Evolutionary conservation across 805 yeast species (phyloP).

Genomic region (Yarrowia sp.): DNA sequence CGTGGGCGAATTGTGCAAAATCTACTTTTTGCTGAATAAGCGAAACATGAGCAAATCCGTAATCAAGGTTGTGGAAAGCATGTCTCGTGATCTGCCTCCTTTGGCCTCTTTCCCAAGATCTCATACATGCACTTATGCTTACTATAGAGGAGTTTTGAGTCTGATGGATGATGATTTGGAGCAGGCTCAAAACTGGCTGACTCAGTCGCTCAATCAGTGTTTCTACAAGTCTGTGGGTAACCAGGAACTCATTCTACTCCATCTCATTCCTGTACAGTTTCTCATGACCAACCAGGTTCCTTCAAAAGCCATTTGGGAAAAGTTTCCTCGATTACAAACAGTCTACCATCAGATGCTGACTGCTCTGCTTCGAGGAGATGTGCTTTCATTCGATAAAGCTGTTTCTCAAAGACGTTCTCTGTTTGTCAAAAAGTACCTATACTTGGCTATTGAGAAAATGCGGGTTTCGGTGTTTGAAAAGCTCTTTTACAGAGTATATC

Average conservation of each 20-base stretch:
- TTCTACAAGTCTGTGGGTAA: conserved; percentile 34
- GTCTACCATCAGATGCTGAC: conserved; percentile 50
- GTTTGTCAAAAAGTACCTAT: conserved; percentile 59
- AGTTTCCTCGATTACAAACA: conserved; percentile 44
- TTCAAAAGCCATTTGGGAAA: conserved; percentile 41
- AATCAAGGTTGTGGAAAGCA: conserved; percentile 63
- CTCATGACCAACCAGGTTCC: conserved; percentile 46
- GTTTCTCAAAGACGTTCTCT: conserved; percentile 48
- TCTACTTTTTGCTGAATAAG: conserved; percentile 64
- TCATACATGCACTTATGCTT: conserved; percentile 61
- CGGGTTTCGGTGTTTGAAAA: conserved; percentile 51
- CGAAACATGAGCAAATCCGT: conserved; percentile 71
- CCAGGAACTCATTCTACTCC: conserved; percentile 51
- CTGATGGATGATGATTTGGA: conserved; percentile 62
- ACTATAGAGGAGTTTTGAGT: conserved; percentile 65
- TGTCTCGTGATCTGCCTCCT: conserved; percentile 52
- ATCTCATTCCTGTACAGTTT: conserved; percentile 59
- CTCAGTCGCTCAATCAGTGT: conserved; percentile 48
- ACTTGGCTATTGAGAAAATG: conserved; percentile 55
- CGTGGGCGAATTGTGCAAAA: conserved; percentile 63
- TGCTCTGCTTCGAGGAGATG: conserved; percentile 55
- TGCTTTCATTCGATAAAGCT: conserved; percentile 49
- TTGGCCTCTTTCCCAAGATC: conserved; percentile 46
- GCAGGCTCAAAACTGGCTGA: conserved; percentile 51
- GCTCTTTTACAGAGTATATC: conserved; percentile 47